A percentile compares a stretch with the other conserved stretches of the same genome.
Evolutionary conservation across 208 protist genomes (phyloP).

Genomic region (Acanthamoeba triangularis): DNA sequence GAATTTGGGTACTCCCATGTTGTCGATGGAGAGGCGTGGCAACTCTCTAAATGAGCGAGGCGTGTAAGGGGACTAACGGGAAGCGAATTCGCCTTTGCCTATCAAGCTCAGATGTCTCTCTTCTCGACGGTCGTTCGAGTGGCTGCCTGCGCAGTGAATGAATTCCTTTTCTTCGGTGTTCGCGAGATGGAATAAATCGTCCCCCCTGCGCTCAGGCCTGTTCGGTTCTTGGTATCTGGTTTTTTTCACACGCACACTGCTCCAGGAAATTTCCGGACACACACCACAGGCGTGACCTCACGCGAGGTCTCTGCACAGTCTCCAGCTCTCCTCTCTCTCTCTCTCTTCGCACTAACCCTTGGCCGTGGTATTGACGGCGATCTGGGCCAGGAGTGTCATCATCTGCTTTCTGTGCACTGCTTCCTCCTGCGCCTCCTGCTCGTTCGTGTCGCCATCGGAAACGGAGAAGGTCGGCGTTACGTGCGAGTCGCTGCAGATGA

Average conservation of each 20-base stretch:
- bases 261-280: no score
- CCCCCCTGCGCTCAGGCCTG: neutral
- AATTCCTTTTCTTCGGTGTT: neutral
- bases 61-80: no score
- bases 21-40: no score
- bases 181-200: neutral
- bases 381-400: neutral
- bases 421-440: neutral
- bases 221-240: neutral
- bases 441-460: neutral
- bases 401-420: neutral
- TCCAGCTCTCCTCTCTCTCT: no score
- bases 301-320: no score
- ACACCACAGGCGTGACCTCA: neutral
- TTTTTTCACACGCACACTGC: neutral
- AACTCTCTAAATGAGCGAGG: neutral
- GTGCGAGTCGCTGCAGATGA: slow-evolving; percentile 46
- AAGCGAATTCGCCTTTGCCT: no score
- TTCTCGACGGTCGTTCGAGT: no score
- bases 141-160: no score
- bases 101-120: no score
- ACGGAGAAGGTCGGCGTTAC: slow-evolving; percentile 39
- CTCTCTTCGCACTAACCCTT: neutral
- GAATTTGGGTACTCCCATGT: slow-evolving; percentile 92
- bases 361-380: slow-evolving; percentile 27